phyloP scores from a whole-genome alignment of 2,329 filamentous ascomycete species.

The Alternaria solani region DNA sequence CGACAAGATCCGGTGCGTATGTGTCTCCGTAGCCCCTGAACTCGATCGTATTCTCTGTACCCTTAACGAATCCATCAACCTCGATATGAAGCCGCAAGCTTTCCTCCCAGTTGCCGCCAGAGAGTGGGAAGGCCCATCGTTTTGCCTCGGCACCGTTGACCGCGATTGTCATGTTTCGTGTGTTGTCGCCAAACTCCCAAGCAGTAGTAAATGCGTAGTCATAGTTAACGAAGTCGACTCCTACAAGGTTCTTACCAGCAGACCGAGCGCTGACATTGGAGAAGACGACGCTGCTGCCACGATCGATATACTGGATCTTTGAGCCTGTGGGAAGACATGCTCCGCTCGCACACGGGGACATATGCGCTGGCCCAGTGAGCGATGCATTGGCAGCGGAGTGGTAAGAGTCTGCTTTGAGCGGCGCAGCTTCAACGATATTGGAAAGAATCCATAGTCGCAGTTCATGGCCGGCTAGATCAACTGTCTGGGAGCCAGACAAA shows the following conservation, averaged over 20 bases:
- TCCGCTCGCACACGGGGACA: conserved; percentile 31
- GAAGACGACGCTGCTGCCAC: conserved; percentile 38
- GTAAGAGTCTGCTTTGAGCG: conserved; percentile 34
- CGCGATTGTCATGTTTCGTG: conserved; percentile 47
- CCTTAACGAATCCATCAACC: conserved; percentile 36
- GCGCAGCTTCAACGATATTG: conserved; percentile 30
- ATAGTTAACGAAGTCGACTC: conserved; percentile 54
- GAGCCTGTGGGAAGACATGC: conserved; percentile 41
- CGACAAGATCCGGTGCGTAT: conserved; percentile 41
- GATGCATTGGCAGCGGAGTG: conserved; percentile 43
- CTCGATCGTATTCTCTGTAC: conserved; percentile 32
- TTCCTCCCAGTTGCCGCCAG: conserved; percentile 52
- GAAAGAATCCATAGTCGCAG: conserved; percentile 48
- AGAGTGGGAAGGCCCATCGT: conserved; percentile 51
- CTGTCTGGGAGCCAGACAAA: conserved; percentile 23
- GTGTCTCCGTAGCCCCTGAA: conserved; percentile 27
- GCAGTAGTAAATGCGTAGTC: conserved; percentile 50
- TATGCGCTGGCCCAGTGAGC: conserved; percentile 40
- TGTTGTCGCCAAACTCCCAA: conserved; percentile 45
- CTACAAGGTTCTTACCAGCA: conserved; percentile 43
- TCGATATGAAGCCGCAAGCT: conserved; percentile 36
- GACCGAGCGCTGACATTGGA: conserved; percentile 32
- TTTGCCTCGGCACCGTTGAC: conserved; percentile 50
- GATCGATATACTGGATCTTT: conserved; percentile 47
- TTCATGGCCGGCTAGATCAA: conserved; percentile 37